phyloP scores from a whole-genome alignment of 208 protist species.

The Crithidia expoeki region DNA sequence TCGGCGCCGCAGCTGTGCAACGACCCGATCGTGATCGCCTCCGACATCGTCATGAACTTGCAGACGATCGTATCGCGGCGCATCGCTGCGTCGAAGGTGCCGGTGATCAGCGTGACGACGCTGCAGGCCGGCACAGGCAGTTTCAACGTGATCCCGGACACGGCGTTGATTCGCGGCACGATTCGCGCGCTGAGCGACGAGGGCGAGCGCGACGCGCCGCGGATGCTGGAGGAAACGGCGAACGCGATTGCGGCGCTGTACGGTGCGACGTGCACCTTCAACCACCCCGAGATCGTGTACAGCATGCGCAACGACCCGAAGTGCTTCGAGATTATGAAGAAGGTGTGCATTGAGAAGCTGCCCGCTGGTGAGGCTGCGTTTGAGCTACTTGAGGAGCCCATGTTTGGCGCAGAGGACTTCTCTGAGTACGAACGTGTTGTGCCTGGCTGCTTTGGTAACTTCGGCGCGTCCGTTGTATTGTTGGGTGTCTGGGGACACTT shows the following conservation, averaged over 20 bases:
- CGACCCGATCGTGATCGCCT: slow-evolving; percentile 63
- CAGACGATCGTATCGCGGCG: slow-evolving; percentile 64
- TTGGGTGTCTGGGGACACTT: slow-evolving; percentile 34
- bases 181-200: slow-evolving; percentile 51
- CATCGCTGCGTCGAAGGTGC: slow-evolving; percentile 46
- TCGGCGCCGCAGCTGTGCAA: slow-evolving; percentile 58
- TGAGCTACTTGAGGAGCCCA: slow-evolving; percentile 36
- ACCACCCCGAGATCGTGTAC: neutral
- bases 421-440: slow-evolving; percentile 55
- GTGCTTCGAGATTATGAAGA: slow-evolving; percentile 29
- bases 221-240: slow-evolving; percentile 55
- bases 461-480: slow-evolving; percentile 40
- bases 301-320: neutral
- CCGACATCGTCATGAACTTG: slow-evolving; percentile 54
- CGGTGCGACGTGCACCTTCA: slow-evolving; percentile 24
- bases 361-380: slow-evolving; percentile 40
- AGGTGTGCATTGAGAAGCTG: slow-evolving; percentile 38
- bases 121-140: slow-evolving; percentile 52
- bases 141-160: slow-evolving; percentile 73
- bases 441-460: slow-evolving; percentile 59
- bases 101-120: slow-evolving; percentile 60
- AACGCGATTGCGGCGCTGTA: slow-evolving; percentile 53
- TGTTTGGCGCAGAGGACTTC: slow-evolving; percentile 67
- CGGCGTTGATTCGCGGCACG: slow-evolving; percentile 53
- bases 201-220: slow-evolving; percentile 38